A percentile compares a stretch with the other conserved stretches of the same genome.
phyloP scores from a whole-genome alignment of 2,329 filamentous ascomycete species.

The Xylariaceae sp. region DNA sequence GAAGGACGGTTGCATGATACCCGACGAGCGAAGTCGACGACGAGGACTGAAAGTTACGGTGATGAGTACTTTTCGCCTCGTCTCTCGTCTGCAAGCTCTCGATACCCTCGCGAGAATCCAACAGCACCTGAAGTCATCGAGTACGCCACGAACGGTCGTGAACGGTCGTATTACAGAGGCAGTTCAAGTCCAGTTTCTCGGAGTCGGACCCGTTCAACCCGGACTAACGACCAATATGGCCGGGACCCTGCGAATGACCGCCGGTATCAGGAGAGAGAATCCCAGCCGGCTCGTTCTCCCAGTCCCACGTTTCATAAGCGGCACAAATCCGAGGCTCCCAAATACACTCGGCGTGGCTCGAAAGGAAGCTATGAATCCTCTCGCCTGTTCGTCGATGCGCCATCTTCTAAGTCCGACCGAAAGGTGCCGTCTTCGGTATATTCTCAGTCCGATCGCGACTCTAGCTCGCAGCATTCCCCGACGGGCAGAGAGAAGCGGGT shows the following conservation, averaged over 20 bases:
- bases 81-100: constrained; percentile 24
- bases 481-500: constrained; percentile 22
- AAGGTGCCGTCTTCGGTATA: constrained; percentile 18
- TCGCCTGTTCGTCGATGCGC: constrained; percentile 20
- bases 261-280: constrained; percentile 23
- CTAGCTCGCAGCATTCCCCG: constrained; percentile 23
- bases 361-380: constrained; percentile 23
- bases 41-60: constrained; percentile 22
- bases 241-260: constrained; percentile 23
- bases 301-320: constrained; percentile 29
- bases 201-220: constrained; percentile 24
- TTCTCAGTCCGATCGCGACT: constrained; percentile 26
- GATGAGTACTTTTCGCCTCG: constrained; percentile 37
- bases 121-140: constrained; percentile 46
- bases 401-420: constrained; percentile 21
- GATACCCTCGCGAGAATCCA: constrained; percentile 36
- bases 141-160: constrained; percentile 31
- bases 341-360: constrained; percentile 23
- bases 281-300: constrained; percentile 19
- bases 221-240: constrained; percentile 23
- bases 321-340: constrained; percentile 26
- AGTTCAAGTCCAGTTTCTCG: constrained; percentile 22
- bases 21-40: constrained; percentile 27
- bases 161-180: constrained; percentile 30
- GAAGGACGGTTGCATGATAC: constrained; percentile 21